A percentile compares a stretch with the other conserved stretches of the same genome.
Conservation (phyloP, 75 land plant genomes). For the Picea sitchensis region DNA sequence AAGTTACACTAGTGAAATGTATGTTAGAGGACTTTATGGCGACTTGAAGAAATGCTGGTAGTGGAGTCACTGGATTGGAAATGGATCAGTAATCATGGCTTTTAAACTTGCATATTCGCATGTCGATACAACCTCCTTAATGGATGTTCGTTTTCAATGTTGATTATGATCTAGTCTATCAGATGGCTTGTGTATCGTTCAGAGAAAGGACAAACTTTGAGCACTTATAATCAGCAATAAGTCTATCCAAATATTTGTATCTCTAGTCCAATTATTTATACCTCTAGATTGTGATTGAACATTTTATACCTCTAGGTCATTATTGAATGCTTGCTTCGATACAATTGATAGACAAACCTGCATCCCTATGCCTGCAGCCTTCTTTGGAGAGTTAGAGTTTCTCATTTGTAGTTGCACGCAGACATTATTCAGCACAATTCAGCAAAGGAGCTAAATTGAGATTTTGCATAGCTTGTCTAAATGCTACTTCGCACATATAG, state of each 20-base stretch:
- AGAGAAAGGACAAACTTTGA: neutral
- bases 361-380: too few species aligned
- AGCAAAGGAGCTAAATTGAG: too few species aligned
- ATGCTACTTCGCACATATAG: too few species aligned
- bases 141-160: neutral
- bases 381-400: neutral
- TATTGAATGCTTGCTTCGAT: neutral
- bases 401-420: neutral
- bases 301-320: neutral
- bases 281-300: neutral
- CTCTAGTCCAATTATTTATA: slow-evolving; percentile 3
- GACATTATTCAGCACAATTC: neutral
- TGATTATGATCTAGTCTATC: neutral
- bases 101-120: neutral
- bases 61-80: neutral
- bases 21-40: neutral
- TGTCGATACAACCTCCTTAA: neutral
- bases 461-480: too few species aligned
- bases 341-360: neutral
- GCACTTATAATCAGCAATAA: neutral
- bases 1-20: neutral
- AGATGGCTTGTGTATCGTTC: neutral
- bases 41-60: neutral
- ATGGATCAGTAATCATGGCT: neutral
- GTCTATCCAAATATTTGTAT: neutral